Conservation (phyloP, 352 stramenopile genomes). For the Globisporangium viniferum region DNA sequence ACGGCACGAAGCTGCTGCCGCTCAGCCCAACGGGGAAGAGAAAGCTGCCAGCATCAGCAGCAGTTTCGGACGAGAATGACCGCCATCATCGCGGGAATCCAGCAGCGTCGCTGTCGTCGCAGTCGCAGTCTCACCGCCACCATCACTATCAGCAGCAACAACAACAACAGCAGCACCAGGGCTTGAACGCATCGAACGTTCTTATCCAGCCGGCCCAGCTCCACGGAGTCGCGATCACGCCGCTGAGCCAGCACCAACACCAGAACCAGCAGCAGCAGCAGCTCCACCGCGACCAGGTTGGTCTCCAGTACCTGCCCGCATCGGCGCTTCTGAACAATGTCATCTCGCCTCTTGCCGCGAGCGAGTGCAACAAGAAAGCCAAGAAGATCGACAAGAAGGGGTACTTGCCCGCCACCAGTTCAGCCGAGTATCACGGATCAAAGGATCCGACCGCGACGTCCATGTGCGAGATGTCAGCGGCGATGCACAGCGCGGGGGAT, state of each 20-base stretch:
- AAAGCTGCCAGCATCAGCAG: conserved; percentile 22
- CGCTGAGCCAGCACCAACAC: conserved; percentile 19
- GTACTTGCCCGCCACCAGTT: conserved; percentile 20
- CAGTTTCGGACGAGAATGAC: background rate
- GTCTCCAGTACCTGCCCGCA: conserved; percentile 35
- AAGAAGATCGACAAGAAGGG: conserved; percentile 62
- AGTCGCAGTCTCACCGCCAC: background rate
- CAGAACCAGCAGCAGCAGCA: background rate
- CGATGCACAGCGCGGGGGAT: conserved; percentile 11
- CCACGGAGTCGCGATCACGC: conserved; percentile 28
- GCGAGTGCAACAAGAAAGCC: conserved; percentile 66
- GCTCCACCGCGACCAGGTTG: conserved; percentile 1
- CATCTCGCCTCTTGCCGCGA: conserved; percentile 65
- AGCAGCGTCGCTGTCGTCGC: background rate
- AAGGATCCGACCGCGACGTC: conserved; percentile 18
- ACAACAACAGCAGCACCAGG: conserved; percentile 11
- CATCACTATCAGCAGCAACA: conserved; percentile 1
- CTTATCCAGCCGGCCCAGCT: conserved; percentile 30
- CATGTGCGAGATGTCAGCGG: conserved; percentile 12
- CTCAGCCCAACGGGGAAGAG: conserved; percentile 46
- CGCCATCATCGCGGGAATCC: background rate
- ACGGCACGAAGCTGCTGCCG: conserved; percentile 30
- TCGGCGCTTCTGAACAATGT: conserved; percentile 54
- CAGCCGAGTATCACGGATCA: conserved; percentile 17
- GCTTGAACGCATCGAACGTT: conserved; percentile 24